Evolutionary conservation across 2,329 filamentous ascomycete species (phyloP).

Genomic region (Camillea tinctor): DNA sequence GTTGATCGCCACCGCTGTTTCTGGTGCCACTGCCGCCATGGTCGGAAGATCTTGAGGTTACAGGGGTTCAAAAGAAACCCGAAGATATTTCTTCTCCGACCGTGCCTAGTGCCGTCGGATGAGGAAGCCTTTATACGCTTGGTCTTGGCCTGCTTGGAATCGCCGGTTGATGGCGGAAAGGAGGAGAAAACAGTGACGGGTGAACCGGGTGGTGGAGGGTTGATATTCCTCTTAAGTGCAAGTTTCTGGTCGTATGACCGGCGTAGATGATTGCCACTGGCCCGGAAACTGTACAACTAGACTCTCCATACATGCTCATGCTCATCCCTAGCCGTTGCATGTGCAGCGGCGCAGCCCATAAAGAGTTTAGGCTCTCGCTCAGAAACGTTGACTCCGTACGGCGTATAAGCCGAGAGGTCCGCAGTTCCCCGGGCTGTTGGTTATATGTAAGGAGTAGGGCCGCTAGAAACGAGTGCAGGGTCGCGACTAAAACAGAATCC

Average conservation of each 20-base stretch:
- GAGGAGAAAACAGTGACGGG: neutral
- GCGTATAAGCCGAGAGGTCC: neutral
- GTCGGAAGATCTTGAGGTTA: neutral
- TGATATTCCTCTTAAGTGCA: neutral
- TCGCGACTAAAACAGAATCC: neutral
- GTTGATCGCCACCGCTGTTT: conserved; percentile 24
- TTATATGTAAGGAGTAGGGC: neutral
- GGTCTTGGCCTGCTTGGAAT: neutral
- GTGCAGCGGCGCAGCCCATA: neutral
- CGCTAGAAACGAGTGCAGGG: no score
- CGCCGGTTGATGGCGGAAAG: neutral
- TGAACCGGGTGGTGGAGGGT: neutral
- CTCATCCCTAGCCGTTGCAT: neutral
- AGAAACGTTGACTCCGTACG: neutral
- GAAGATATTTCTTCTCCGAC: neutral
- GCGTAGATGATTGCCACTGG: neutral
- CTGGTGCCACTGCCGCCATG: conserved; percentile 9
- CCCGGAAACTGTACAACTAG: neutral
- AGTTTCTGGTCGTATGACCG: neutral
- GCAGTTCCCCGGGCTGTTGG: neutral
- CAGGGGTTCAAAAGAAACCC: neutral
- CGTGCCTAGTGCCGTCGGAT: neutral
- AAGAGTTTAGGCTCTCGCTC: neutral
- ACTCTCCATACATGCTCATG: neutral
- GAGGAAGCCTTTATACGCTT: neutral